Evolutionary conservation across 805 yeast species (phyloP).

Genomic region (Metschnikowia shivogae): DNA sequence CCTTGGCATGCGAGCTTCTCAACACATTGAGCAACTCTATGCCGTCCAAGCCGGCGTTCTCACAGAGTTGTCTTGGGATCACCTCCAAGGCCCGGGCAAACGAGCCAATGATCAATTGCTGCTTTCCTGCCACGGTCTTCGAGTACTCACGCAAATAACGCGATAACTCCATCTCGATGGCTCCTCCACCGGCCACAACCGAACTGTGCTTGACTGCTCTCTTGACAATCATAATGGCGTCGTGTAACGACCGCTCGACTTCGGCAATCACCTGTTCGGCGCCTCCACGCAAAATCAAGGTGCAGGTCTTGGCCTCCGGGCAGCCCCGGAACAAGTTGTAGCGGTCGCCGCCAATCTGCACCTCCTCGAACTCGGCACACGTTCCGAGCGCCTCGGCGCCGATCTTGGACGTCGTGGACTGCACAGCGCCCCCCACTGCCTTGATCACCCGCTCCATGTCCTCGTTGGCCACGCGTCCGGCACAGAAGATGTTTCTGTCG

Average conservation of each 20-base stretch:
- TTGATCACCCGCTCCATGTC: slow-evolving; percentile 89
- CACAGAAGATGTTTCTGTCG: slow-evolving; percentile 93
- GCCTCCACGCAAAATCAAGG: slow-evolving; percentile 91
- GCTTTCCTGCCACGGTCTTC: slow-evolving; percentile 88
- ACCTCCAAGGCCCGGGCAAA: slow-evolving; percentile 93
- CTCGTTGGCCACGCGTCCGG: slow-evolving; percentile 86
- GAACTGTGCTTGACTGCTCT: slow-evolving; percentile 83
- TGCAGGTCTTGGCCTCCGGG: slow-evolving; percentile 88
- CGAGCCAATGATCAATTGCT: slow-evolving; percentile 87
- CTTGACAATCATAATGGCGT: slow-evolving; percentile 97
- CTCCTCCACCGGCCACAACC: slow-evolving; percentile 99
- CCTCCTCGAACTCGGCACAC: slow-evolving; percentile 72
- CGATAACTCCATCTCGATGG: slow-evolving; percentile 95
- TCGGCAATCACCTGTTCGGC: slow-evolving; percentile 98
- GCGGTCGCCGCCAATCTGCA: slow-evolving; percentile 94
- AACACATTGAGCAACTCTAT: slow-evolving; percentile 88
- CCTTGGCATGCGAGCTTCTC: slow-evolving; percentile 92
- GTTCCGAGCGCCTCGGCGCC: slow-evolving; percentile 54
- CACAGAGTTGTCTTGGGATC: slow-evolving; percentile 96
- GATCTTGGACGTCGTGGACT: slow-evolving; percentile 69
- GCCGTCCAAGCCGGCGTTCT: slow-evolving; percentile 98
- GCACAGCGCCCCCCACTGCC: slow-evolving; percentile 92
- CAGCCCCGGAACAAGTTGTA: slow-evolving; percentile 91
- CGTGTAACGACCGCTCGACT: slow-evolving; percentile 95
- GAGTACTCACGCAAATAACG: slow-evolving; percentile 83